Conservation (phyloP, 2,329 filamentous ascomycete species). For the Cercospora janseana region DNA sequence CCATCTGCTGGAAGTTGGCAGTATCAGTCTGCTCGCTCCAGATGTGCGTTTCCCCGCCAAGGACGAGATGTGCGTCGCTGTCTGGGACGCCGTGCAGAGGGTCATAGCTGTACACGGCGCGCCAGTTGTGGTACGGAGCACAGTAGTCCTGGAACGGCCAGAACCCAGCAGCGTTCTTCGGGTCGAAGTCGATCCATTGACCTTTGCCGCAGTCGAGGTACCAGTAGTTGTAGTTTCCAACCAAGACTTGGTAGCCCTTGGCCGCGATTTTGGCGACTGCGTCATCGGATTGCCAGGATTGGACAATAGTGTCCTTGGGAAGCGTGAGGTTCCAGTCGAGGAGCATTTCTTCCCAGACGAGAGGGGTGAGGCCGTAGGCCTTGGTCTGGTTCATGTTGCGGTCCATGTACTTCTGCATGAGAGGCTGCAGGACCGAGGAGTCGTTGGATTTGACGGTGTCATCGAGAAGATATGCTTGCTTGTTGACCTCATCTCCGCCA, state of each 20-base stretch:
- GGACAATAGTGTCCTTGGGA: slow-evolving; percentile 68
- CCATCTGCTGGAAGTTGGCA: slow-evolving; percentile 68
- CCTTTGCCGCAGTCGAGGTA: slow-evolving; percentile 76
- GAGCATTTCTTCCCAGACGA: slow-evolving; percentile 89
- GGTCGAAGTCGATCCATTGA: slow-evolving; percentile 71
- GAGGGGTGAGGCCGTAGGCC: slow-evolving; percentile 61
- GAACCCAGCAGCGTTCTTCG: slow-evolving; percentile 50
- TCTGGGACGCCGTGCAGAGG: slow-evolving; percentile 63
- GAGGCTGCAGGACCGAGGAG: slow-evolving; percentile 63
- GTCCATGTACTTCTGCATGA: slow-evolving; percentile 76
- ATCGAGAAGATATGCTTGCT: slow-evolving; percentile 71
- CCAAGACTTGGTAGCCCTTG: slow-evolving; percentile 68
- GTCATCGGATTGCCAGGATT: slow-evolving; percentile 69
- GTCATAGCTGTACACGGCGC: slow-evolving; percentile 75
- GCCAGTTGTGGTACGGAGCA: slow-evolving; percentile 76
- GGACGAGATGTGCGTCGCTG: slow-evolving; percentile 63
- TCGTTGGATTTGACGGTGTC: slow-evolving; percentile 68
- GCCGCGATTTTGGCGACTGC: slow-evolving; percentile 61
- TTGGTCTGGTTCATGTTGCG: slow-evolving; percentile 65
- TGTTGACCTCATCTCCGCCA: slow-evolving; percentile 83
- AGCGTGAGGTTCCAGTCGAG: slow-evolving; percentile 74
- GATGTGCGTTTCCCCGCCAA: slow-evolving; percentile 78
- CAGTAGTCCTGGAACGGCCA: slow-evolving; percentile 83
- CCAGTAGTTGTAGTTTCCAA: slow-evolving; percentile 75
- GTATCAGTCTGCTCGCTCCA: slow-evolving; percentile 79